Conservation (phyloP, 176 grass and related monocot genomes). For the Dactylis glomerata region DNA sequence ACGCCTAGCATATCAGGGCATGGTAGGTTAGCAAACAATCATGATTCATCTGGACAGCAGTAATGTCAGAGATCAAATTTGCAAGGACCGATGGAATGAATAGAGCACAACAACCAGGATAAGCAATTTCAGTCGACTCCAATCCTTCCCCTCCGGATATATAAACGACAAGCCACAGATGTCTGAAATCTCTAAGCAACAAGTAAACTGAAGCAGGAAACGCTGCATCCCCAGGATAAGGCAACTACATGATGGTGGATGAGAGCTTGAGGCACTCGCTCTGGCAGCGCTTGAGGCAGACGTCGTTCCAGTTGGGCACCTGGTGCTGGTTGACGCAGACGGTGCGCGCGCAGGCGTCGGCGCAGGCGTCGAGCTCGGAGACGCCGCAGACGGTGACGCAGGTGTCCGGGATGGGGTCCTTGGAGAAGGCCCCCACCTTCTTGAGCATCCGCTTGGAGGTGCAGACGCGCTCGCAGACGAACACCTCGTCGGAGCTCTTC, state of each 20-base stretch:
- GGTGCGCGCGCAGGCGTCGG: conserved; percentile 83
- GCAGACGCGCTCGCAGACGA: conserved; percentile 85
- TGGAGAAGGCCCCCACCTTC: conserved; percentile 85
- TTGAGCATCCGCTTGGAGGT: conserved; percentile 93
- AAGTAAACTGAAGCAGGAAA: conserved; percentile 5
- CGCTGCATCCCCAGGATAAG: background rate
- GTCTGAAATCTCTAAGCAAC: conserved; percentile 5
- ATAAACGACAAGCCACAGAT: conserved; percentile 12
- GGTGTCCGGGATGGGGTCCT: conserved; percentile 88
- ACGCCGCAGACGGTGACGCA: conserved; percentile 90
- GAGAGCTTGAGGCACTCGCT: conserved; percentile 89
- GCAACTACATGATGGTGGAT: conserved; percentile 37
- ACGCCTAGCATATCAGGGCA: background rate
- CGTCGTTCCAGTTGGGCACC: conserved; percentile 93
- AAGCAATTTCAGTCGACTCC: background rate
- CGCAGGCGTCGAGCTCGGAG: conserved; percentile 79
- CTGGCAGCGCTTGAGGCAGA: conserved; percentile 89
- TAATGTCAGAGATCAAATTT: background rate
- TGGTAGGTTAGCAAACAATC: background rate
- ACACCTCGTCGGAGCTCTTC: conserved; percentile 75
- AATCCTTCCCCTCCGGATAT: background rate
- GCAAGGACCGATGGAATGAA: background rate
- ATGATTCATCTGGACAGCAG: background rate
- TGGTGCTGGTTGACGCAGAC: conserved; percentile 95
- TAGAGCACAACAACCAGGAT: background rate